Conservation (phyloP, 345 rosid species). For the Pistacia integerrima region DNA sequence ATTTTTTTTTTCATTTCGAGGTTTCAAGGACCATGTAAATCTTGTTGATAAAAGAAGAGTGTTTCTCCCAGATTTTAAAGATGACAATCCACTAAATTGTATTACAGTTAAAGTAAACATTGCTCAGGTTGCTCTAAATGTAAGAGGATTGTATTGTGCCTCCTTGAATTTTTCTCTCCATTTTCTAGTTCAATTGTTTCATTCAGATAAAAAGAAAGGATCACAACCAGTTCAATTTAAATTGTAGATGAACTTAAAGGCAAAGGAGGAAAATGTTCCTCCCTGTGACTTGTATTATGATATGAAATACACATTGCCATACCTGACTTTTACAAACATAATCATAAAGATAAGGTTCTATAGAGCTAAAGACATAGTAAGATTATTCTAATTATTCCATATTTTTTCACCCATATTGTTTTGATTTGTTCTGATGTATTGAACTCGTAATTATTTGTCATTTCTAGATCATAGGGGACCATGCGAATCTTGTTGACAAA, state of each 20-base stretch:
- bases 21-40: too few relatives aligned
- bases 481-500: too few relatives aligned
- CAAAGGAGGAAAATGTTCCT: constrained; percentile 25
- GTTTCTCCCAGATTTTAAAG: constrained; percentile 41
- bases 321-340: constrained; percentile 34
- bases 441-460: too few relatives aligned
- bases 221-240: background rate
- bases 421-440: too few relatives aligned
- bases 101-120: constrained; percentile 27
- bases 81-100: constrained; percentile 48
- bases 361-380: too few relatives aligned
- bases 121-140: constrained; percentile 34
- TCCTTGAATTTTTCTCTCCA: background rate
- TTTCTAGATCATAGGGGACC: too few relatives aligned
- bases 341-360: too few relatives aligned
- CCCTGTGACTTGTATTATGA: constrained; percentile 35
- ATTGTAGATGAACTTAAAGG: constrained; percentile 23
- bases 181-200: background rate
- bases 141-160: background rate
- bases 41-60: constrained; percentile 20
- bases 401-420: too few relatives aligned
- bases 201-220: background rate
- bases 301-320: constrained; percentile 36
- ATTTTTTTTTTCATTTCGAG: too few relatives aligned
- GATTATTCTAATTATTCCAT: too few relatives aligned